These are phyloP conservation scores for Bretschneidera sinensis DNA, from an alignment of 345 rosid species.

Conservation along the genomic window DNA sequence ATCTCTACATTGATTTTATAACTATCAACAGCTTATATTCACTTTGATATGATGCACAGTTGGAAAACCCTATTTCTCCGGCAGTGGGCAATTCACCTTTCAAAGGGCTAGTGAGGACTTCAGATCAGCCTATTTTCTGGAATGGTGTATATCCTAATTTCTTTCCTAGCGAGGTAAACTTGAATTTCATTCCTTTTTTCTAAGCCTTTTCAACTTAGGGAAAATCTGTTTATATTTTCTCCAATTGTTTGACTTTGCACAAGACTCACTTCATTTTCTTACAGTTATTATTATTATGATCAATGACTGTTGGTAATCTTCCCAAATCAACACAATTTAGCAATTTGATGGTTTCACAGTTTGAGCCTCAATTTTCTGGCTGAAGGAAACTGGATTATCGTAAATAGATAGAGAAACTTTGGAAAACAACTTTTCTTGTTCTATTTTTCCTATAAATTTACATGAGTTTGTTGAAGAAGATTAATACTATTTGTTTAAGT, in stretches of 20 bases:
- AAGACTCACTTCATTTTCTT: not conserved
- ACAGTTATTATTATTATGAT: not conserved
- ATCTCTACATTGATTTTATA: too few species aligned
- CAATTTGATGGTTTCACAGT: too few species aligned
- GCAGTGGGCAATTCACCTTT: conserved; percentile 34
- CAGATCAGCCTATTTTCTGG: conserved; percentile 49
- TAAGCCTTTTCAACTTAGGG: not conserved
- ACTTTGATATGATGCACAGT: conserved; percentile 28
- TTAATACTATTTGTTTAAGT: not conserved
- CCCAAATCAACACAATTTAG: too few species aligned
- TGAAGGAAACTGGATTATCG: not conserved
- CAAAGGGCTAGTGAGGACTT: conserved; percentile 43
- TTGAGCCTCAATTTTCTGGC: not conserved
- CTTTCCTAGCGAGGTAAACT: conserved; percentile 55
- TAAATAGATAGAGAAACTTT: not conserved
- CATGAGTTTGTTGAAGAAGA: not conserved
- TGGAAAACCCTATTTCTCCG: conserved; percentile 37
- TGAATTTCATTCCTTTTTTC: not conserved
- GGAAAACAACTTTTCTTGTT: not conserved
- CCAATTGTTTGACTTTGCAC: not conserved
- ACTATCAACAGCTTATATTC: not conserved
- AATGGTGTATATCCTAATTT: conserved; percentile 36
- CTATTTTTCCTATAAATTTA: not conserved
- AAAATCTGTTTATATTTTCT: too few species aligned
- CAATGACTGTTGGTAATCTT: too few species aligned